Conservation (phyloP, 768 basidiomycete genomes). For the Cystobasidium onofrii region DNA sequence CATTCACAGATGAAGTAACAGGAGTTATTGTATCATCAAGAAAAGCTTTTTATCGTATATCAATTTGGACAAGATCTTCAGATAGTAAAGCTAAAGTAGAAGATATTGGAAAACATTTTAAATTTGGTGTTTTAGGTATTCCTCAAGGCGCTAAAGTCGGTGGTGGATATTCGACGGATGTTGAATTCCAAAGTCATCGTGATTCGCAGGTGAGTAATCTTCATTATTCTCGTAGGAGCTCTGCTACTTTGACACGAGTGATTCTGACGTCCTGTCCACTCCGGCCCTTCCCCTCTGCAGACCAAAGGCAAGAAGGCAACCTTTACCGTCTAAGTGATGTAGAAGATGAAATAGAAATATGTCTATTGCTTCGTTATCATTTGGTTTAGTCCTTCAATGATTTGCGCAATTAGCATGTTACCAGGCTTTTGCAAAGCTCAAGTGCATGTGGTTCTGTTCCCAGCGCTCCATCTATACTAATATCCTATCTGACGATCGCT, state of each 20-base stretch:
- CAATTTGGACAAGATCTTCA: conserved; percentile 92
- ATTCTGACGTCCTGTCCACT: not conserved
- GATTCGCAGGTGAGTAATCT: conserved; percentile 35
- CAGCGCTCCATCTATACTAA: too few relatives aligned
- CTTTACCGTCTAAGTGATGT: conserved; percentile 3
- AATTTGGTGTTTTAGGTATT: conserved; percentile 74
- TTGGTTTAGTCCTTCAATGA: too few relatives aligned
- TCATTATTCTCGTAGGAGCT: too few relatives aligned
- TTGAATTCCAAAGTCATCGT: conserved; percentile 42
- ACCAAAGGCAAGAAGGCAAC: conserved; percentile 24
- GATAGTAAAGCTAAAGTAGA: conserved; percentile 41
- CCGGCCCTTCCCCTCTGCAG: not conserved
- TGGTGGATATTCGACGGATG: conserved; percentile 40
- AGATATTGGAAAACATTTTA: conserved; percentile 59
- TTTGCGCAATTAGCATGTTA: too few relatives aligned
- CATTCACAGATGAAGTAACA: conserved; percentile 52
- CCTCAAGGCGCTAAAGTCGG: conserved; percentile 32
- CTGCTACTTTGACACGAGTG: too few relatives aligned
- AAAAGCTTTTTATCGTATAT: conserved; percentile 88
- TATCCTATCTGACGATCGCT: too few relatives aligned
- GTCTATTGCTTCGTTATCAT: too few relatives aligned
- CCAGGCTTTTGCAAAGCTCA: too few relatives aligned
- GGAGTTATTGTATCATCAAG: conserved; percentile 92
- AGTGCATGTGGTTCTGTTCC: too few relatives aligned
- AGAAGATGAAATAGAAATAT: too few relatives aligned